A percentile compares a stretch with the other conserved stretches of the same genome.
Evolutionary conservation across 2,329 filamentous ascomycete genomes (phyloP).

Genomic region (Paecilomyces sp.): DNA sequence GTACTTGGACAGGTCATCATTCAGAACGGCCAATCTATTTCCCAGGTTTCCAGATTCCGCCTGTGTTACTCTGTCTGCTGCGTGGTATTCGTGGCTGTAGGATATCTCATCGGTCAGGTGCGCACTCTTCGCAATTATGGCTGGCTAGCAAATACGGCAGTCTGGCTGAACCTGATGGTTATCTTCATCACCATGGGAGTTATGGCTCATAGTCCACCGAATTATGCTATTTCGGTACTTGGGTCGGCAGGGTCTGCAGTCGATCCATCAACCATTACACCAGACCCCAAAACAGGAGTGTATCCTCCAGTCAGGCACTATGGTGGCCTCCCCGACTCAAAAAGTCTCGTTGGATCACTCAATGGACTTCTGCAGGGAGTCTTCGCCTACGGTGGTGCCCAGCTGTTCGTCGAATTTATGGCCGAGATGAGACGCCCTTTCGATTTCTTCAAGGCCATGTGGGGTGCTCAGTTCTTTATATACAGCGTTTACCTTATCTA

Average conservation of each 20-base stretch:
- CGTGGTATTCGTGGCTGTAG: slow-evolving; percentile 43
- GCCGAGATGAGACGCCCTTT: slow-evolving; percentile 45
- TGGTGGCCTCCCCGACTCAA: slow-evolving; percentile 32
- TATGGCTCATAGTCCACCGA: slow-evolving; percentile 43
- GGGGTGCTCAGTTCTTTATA: slow-evolving; percentile 42
- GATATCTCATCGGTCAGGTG: slow-evolving; percentile 50
- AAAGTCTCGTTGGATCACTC: slow-evolving; percentile 37
- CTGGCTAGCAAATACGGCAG: slow-evolving; percentile 49
- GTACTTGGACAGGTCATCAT: slow-evolving; percentile 36
- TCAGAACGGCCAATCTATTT: slow-evolving; percentile 48
- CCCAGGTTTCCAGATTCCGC: slow-evolving; percentile 43
- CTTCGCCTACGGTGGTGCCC: slow-evolving; percentile 53
- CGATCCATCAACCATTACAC: slow-evolving; percentile 15
- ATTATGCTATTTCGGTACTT: slow-evolving; percentile 31
- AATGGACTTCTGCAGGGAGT: slow-evolving; percentile 50
- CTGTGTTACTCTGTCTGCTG: slow-evolving; percentile 50
- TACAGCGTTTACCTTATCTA: slow-evolving; percentile 42
- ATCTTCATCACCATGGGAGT: slow-evolving; percentile 53
- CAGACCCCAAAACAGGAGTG: slow-evolving; percentile 15
- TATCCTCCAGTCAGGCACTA: slow-evolving; percentile 32
- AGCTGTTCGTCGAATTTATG: slow-evolving; percentile 53
- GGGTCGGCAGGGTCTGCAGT: slow-evolving; percentile 20
- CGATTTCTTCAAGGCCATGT: slow-evolving; percentile 44
- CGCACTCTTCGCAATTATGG: slow-evolving; percentile 49
- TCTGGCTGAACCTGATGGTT: slow-evolving; percentile 50